A percentile compares a stretch with the other conserved stretches of the same genome.
phyloP scores from a whole-genome alignment of 108 stramenopile species.

The Skeletonema grethae region DNA sequence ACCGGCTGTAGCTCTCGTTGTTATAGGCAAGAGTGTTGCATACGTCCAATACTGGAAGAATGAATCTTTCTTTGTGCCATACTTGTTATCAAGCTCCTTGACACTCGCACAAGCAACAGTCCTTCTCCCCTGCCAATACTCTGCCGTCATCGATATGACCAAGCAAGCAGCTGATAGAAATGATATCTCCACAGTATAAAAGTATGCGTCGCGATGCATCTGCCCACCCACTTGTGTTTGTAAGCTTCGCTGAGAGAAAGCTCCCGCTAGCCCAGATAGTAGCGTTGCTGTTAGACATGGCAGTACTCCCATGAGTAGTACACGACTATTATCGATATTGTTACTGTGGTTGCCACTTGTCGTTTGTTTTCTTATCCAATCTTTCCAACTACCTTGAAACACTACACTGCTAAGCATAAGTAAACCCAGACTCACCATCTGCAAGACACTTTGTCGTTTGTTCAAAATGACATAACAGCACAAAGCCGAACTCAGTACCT shows the following conservation, averaged over 20 bases:
- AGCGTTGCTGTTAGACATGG: constrained; percentile 70
- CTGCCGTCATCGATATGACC: constrained; percentile 25
- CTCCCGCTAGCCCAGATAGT: constrained; percentile 82
- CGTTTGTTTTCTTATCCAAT: constrained; percentile 13
- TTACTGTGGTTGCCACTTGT: neutral
- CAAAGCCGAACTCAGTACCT: constrained; percentile 88
- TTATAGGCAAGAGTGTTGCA: constrained; percentile 46
- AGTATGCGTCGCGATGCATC: constrained; percentile 65
- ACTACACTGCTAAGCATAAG: constrained; percentile 69
- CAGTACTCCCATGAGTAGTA: constrained; percentile 48
- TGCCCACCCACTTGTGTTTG: constrained; percentile 46
- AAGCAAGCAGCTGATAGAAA: constrained; percentile 52
- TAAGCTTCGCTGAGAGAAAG: constrained; percentile 84
- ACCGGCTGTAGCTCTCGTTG: constrained; percentile 66
- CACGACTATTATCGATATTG: neutral
- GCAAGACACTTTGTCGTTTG: constrained; percentile 61
- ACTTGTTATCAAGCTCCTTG: neutral
- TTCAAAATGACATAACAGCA: constrained; percentile 87
- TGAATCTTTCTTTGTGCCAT: neutral
- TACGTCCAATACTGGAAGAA: constrained; percentile 32
- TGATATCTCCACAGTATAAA: constrained; percentile 77
- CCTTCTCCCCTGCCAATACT: constrained; percentile 5
- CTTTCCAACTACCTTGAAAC: constrained; percentile 57
- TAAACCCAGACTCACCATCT: constrained; percentile 73
- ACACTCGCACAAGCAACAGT: neutral